Percentiles rank a stretch among this genome's conserved stretches.
Conservation (phyloP, 768 basidiomycete species). For the Lentinus tigrinus region DNA sequence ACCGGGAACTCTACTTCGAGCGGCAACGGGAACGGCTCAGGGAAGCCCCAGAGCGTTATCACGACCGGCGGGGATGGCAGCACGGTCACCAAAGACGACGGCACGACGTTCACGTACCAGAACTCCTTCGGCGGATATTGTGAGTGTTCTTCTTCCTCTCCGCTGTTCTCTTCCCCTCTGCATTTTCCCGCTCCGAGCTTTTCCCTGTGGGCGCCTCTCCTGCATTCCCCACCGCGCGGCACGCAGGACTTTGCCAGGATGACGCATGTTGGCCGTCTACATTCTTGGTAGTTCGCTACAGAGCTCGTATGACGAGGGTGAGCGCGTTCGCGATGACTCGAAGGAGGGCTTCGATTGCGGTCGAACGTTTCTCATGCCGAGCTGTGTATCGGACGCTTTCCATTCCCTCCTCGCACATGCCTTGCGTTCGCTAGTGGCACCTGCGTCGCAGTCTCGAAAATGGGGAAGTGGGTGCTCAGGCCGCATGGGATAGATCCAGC, state of each 20-base stretch:
- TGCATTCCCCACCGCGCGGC: background rate
- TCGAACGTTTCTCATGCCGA: too few species aligned
- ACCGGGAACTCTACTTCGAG: background rate
- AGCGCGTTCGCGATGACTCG: too few species aligned
- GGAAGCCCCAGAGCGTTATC: slow-evolving; percentile 23
- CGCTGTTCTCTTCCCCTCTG: background rate
- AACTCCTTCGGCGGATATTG: slow-evolving; percentile 78
- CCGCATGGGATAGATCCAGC: too few species aligned
- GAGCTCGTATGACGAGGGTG: too few species aligned
- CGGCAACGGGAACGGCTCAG: slow-evolving; percentile 16
- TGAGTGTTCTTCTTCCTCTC: slow-evolving; percentile 33
- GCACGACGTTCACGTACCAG: slow-evolving; percentile 70
- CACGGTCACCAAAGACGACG: slow-evolving; percentile 60
- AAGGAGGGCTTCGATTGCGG: too few species aligned
- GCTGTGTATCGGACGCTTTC: too few species aligned
- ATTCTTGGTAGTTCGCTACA: too few species aligned
- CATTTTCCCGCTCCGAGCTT: background rate
- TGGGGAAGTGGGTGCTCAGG: too few species aligned
- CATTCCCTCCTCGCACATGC: too few species aligned
- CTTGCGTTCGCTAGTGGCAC: too few species aligned
- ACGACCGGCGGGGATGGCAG: slow-evolving; percentile 69
- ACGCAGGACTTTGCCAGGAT: background rate
- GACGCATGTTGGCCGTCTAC: too few species aligned
- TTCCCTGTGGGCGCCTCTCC: background rate
- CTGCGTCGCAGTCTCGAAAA: too few species aligned